Evolutionary conservation across 768 basidiomycete genomes (phyloP).

Genomic region (Leccinum barrowsii): DNA sequence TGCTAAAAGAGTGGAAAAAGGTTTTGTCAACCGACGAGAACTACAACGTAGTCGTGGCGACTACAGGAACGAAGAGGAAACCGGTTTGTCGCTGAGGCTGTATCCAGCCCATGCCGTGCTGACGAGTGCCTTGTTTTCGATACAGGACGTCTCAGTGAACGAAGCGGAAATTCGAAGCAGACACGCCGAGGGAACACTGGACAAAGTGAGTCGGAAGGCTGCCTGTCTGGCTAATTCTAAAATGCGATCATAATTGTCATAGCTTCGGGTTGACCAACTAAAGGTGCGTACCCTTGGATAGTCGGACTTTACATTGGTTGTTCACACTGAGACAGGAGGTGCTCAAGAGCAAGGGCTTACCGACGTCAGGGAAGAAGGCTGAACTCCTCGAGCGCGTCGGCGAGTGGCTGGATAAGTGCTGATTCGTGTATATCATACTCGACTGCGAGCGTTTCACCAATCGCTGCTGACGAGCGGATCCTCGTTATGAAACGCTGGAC

Average conservation of each 20-base stretch:
- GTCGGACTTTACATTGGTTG: not conserved
- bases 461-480: not conserved
- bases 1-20: constrained; percentile 70
- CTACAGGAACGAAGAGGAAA: constrained; percentile 65
- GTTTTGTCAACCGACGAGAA: constrained; percentile 60
- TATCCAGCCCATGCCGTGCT: not conserved
- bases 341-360: constrained; percentile 59
- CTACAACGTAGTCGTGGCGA: constrained; percentile 47
- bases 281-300: constrained; percentile 46
- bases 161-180: constrained; percentile 72
- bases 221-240: constrained; percentile 5
- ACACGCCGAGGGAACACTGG: constrained; percentile 55
- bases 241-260: constrained; percentile 7
- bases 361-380: constrained; percentile 66
- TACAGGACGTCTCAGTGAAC: constrained; percentile 58
- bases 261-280: constrained; percentile 77
- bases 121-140: not conserved
- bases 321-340: constrained; percentile 51
- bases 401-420: constrained; percentile 53
- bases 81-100: constrained; percentile 43
- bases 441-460: not conserved
- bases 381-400: constrained; percentile 65
- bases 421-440: not conserved
- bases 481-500: not conserved
- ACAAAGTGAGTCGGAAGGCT: constrained; percentile 50